Evolutionary conservation across 2,329 filamentous ascomycete species (phyloP), one percentile per base, ranked within the genome.

Genomic region (Xylariaceae sp.): DNA sequence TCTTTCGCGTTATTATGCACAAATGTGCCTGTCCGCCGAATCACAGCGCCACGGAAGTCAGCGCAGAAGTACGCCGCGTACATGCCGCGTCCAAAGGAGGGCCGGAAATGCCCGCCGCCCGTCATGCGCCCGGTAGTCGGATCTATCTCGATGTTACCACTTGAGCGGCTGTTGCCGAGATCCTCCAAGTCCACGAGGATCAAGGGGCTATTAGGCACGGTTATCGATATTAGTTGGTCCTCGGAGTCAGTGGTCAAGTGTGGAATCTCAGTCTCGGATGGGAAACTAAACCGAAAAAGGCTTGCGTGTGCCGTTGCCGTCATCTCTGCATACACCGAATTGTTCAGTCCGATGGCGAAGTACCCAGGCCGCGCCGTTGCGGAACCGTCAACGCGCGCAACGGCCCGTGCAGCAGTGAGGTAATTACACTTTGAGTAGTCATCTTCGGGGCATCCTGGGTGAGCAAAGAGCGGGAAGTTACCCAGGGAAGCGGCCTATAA

Each of bases 131-230:
- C 80, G 0, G 75, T 74, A 12, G 71, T 64, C 0, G 71, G 66
- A 56, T 84, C 74, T 0, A 87, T 75, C 48, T 72, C 69, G 15
- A 82, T 71, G 0, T 76, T 76, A 2, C 78, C 80, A 39, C 74
- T 74, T 16, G 70, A 73, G 10, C 80, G 74, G 49, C 73, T 79
- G 42, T 69, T 71, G 55, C 72, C 76, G 4, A 86, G 70, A 64
- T 87, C 84, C 1, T 73, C 76, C 36, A 86, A 67, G 58, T 87
- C 84, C 1, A 85, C 63, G 30, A 85, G 67, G n/a, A 86, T 71
- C 16, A 86, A 60, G 7, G 84, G 84, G 49, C 75, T 75, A 42
- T 74, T 71, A 8, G 69, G 67, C 15, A 71, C 68, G 36, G 39
- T 48, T 26, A 39, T 29, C 9, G 47, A 47, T 18, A 61, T 51